A percentile compares a stretch with the other conserved stretches of the same genome.
These are phyloP conservation scores for Lagenidium sp. DNA, from an alignment of 352 stramenopile species.

Conservation along the genomic window DNA sequence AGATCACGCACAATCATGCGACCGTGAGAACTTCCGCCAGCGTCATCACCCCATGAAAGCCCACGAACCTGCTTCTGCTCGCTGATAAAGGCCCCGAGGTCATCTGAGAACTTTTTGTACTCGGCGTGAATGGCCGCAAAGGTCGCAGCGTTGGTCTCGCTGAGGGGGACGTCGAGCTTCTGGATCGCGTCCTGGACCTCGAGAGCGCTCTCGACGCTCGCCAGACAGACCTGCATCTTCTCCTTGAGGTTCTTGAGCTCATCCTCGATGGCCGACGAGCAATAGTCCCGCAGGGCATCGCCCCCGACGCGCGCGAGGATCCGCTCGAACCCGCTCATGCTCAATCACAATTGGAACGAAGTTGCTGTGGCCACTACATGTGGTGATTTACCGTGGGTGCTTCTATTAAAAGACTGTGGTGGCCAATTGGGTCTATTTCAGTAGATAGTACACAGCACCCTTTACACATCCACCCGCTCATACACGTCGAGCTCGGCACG, in stretches of 20 bases:
- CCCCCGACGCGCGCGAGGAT: constrained; percentile 58
- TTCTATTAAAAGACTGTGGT: neutral
- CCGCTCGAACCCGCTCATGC: constrained; percentile 67
- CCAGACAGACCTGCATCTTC: constrained; percentile 48
- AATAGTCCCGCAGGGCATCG: constrained; percentile 65
- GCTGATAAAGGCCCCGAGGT: constrained; percentile 37
- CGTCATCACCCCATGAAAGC: neutral
- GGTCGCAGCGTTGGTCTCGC: constrained; percentile 34
- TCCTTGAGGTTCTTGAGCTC: constrained; percentile 48
- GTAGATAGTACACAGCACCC: neutral
- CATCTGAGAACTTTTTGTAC: constrained; percentile 33
- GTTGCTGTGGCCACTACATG: neutral
- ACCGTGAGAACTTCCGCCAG: no score
- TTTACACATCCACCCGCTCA: neutral
- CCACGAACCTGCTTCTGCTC: constrained; percentile 55
- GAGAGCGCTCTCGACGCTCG: constrained; percentile 43
- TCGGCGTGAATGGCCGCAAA: constrained; percentile 45
- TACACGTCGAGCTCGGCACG: neutral
- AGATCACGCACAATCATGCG: no score
- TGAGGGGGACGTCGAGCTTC: constrained; percentile 53
- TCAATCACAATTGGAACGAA: neutral
- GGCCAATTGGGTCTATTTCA: neutral
- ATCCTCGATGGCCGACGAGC: constrained; percentile 68
- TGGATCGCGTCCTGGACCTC: constrained; percentile 52
- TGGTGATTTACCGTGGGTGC: no score